These are phyloP conservation scores for Boletus pseudo-olivaceus DNA, from an alignment of 768 basidiomycete genomes.

Conservation along the genomic window DNA sequence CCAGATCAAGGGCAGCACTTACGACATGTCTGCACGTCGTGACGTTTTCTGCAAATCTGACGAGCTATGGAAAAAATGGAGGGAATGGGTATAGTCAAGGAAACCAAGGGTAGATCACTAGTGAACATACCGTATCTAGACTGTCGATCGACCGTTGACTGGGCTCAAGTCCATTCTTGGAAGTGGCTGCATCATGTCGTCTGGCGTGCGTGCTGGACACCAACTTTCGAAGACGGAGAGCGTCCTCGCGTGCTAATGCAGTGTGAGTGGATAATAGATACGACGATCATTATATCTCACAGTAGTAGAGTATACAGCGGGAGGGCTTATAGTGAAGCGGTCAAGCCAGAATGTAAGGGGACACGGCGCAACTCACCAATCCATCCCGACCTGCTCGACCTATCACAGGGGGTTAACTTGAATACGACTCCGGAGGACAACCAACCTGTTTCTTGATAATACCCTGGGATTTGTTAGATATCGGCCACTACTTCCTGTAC, in stretches of 20 bases:
- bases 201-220: conserved; percentile 46
- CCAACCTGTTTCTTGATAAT: conserved; percentile 83
- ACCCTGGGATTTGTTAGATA: conserved; percentile 44
- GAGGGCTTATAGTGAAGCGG: conserved; percentile 47
- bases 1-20: conserved; percentile 19
- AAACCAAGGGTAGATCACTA: conserved; percentile 11
- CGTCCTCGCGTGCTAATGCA: conserved; percentile 70
- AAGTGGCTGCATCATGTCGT: conserved; percentile 41
- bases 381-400: conserved; percentile 82
- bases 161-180: conserved; percentile 51
- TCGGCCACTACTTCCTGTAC: not conserved
- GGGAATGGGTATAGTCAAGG: not conserved
- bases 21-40: conserved; percentile 70
- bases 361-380: conserved; percentile 39
- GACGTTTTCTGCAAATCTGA: conserved; percentile 56
- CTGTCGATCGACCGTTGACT: conserved; percentile 69
- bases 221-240: conserved; percentile 48
- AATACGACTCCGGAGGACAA: not conserved
- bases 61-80: conserved; percentile 31
- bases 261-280: not conserved
- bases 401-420: conserved; percentile 24
- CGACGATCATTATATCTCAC: conserved; percentile 36
- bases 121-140: conserved; percentile 49
- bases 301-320: conserved; percentile 81
- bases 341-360: not conserved